phyloP scores from a whole-genome alignment of 495 filamentous ascomycete genomes.

The Tuber magnatum region DNA sequence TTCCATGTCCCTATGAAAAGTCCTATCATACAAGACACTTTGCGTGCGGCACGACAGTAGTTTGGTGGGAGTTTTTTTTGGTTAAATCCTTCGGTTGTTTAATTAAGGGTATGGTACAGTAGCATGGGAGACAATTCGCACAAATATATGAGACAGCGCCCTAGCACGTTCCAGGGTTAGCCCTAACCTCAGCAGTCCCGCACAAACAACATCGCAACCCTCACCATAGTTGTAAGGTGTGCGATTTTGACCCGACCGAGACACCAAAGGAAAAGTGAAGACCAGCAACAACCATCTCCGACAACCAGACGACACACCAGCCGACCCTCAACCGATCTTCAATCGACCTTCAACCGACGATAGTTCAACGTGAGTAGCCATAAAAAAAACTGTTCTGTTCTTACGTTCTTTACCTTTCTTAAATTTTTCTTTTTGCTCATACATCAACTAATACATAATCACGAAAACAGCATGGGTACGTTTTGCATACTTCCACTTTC shows the following conservation, averaged over 20 bases:
- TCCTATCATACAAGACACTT: not conserved
- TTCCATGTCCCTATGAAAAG: not conserved
- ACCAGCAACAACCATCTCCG: slow-evolving; percentile 38
- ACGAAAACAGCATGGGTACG: slow-evolving; percentile 50
- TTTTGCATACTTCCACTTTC: slow-evolving; percentile 41
- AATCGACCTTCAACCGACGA: slow-evolving; percentile 34
- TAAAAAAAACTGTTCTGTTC: not conserved
- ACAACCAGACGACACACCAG: slow-evolving; percentile 38
- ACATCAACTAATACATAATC: slow-evolving; percentile 20
- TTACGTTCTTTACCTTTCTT: not conserved
- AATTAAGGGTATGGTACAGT: too few species aligned
- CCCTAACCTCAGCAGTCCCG: slow-evolving; percentile 33
- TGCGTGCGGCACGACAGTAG: too few species aligned
- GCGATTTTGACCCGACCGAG: slow-evolving; percentile 16
- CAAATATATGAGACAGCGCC: not conserved
- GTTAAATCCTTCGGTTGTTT: too few species aligned
- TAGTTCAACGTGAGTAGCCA: slow-evolving; percentile 39
- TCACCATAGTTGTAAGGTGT: slow-evolving; percentile 15
- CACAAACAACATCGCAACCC: slow-evolving; percentile 28
- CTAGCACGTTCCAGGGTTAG: slow-evolving; percentile 18
- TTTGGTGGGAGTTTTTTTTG: too few species aligned
- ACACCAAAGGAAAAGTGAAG: slow-evolving; percentile 33
- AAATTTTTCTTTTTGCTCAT: slow-evolving; percentile 6
- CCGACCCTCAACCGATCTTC: slow-evolving; percentile 12
- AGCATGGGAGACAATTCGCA: not conserved